Conservation (phyloP, 2,329 filamentous ascomycete genomes). For the Colletotrichum incanum region DNA sequence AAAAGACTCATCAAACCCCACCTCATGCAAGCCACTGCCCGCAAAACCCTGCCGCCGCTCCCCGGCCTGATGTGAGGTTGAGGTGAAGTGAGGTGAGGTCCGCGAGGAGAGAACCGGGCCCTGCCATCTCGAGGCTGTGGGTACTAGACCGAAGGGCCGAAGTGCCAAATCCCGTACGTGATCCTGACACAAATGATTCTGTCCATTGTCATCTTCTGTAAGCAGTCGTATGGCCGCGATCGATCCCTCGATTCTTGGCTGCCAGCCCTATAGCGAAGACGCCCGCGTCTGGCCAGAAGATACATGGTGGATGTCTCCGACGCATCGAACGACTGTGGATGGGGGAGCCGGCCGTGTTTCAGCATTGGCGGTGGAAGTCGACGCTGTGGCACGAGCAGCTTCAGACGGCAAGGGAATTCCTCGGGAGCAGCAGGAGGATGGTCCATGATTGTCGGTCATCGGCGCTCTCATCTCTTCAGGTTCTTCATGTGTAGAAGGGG, state of each 20-base stretch:
- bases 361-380: conserved; percentile 34
- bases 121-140: conserved; percentile 26
- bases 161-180: conserved; percentile 23
- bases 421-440: conserved; percentile 29
- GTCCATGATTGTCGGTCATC: conserved; percentile 13
- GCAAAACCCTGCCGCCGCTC: conserved; percentile 23
- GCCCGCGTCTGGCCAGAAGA: not conserved
- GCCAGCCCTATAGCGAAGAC: not conserved
- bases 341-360: conserved; percentile 36
- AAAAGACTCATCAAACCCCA: not conserved
- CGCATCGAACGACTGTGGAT: conserved; percentile 31
- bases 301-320: conserved; percentile 24
- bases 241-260: not conserved
- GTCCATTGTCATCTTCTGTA: not conserved
- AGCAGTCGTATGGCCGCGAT: not conserved
- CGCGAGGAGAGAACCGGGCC: conserved; percentile 15
- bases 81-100: conserved; percentile 33
- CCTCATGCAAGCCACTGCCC: conserved; percentile 24
- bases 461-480: not conserved
- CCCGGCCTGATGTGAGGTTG: conserved; percentile 21
- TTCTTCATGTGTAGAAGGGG: not conserved
- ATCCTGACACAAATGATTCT: conserved; percentile 27
- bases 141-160: conserved; percentile 33
- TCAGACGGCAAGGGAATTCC: conserved; percentile 40
- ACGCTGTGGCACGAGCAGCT: conserved; percentile 39